A percentile compares a stretch with the other conserved stretches of the same genome.
Conservation (phyloP, 345 rosid genomes). For the Bretschneidera sinensis region DNA sequence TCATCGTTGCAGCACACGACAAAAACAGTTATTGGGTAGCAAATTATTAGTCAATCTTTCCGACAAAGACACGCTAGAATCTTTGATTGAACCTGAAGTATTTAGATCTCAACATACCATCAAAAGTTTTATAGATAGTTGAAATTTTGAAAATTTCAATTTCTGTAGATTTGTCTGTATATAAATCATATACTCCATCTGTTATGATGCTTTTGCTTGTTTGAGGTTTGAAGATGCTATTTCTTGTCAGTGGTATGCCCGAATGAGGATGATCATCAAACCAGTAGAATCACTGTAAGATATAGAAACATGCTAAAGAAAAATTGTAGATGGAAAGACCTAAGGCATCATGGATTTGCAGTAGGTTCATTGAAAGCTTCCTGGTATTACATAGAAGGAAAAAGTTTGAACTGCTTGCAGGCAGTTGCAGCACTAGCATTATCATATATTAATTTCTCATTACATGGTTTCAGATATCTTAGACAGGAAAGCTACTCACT, state of each 20-base stretch:
- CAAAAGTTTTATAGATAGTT: too few relatives aligned
- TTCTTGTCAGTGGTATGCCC: background rate
- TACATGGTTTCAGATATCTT: background rate
- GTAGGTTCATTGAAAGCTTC: slow-evolving; percentile 4
- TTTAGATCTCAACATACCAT: too few relatives aligned
- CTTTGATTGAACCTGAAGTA: too few relatives aligned
- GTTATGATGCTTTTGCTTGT: too few relatives aligned
- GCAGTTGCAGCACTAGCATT: background rate
- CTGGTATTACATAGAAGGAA: slow-evolving; percentile 8
- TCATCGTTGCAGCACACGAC: too few relatives aligned
- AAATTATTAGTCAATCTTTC: too few relatives aligned
- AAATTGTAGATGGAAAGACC: background rate
- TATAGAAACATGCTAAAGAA: background rate
- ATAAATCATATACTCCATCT: too few relatives aligned
- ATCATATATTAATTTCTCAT: slow-evolving; percentile 4
- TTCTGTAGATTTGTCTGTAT: too few relatives aligned
- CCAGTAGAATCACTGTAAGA: background rate
- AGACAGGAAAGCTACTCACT: slow-evolving; percentile 12
- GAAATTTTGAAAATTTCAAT: too few relatives aligned
- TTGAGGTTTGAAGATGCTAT: background rate
- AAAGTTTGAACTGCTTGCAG: background rate
- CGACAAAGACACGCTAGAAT: too few relatives aligned
- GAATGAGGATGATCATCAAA: background rate
- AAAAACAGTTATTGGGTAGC: too few relatives aligned
- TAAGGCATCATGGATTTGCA: background rate